A percentile compares a stretch with the other conserved stretches of the same genome.
Conservation (phyloP, 768 basidiomycete genomes). For the Tremella fuciformis region DNA sequence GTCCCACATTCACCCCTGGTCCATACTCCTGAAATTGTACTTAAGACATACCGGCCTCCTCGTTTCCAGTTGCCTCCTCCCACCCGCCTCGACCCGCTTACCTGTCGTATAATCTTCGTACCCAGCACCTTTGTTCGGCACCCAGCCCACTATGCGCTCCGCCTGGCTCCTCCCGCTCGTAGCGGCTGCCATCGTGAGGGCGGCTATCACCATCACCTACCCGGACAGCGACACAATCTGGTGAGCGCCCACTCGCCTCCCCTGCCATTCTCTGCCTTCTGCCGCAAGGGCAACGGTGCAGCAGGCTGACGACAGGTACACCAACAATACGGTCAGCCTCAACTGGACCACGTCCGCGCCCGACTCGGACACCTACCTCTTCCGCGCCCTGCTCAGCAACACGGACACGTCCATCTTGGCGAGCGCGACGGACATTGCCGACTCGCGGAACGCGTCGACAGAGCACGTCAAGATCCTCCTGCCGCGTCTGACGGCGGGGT, state of each 20-base stretch:
- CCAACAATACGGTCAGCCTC: conserved; percentile 39
- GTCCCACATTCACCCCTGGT: too few relatives aligned
- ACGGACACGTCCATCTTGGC: conserved; percentile 24
- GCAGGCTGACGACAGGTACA: conserved; percentile 27
- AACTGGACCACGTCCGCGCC: conserved; percentile 39
- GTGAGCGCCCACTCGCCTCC: conserved; percentile 8
- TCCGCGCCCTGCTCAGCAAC: conserved; percentile 33
- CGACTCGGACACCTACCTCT: conserved; percentile 33
- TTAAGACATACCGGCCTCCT: too few relatives aligned
- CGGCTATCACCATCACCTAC: conserved; percentile 24
- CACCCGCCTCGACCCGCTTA: too few relatives aligned
- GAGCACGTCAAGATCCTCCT: conserved; percentile 31
- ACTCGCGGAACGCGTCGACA: conserved; percentile 43
- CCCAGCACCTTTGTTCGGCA: too few relatives aligned
- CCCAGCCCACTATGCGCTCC: too few relatives aligned
- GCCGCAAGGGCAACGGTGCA: neutral
- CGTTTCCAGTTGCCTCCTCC: too few relatives aligned
- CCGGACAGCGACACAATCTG: conserved; percentile 24
- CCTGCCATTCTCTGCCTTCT: neutral
- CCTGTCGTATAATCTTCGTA: too few relatives aligned
- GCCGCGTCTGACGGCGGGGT: conserved; percentile 27
- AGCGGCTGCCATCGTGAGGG: neutral
- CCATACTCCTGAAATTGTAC: too few relatives aligned
- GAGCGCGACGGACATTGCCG: conserved; percentile 34
- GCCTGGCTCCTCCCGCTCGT: too few relatives aligned